phyloP scores from a whole-genome alignment of 306 rosid genomes.

The Delonix regia region DNA sequence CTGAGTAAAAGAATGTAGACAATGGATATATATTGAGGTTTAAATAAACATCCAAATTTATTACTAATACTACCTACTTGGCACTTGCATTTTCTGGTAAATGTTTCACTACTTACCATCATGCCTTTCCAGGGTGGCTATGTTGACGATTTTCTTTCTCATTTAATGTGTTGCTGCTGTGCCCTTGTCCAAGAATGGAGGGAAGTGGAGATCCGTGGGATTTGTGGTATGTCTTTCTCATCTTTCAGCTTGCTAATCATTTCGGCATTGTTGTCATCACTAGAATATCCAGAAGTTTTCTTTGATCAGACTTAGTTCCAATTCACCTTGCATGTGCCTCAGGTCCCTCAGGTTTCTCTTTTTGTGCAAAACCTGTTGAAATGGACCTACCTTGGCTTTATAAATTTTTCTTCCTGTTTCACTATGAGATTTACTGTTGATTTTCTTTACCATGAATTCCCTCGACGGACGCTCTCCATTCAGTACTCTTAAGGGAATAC shows the following conservation, averaged over 20 bases:
- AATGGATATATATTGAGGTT: conserved; percentile 24
- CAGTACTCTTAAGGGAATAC: background rate
- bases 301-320: background rate
- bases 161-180: conserved; percentile 97
- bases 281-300: conserved; percentile 4
- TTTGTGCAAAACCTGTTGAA: background rate
- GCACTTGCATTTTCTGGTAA: conserved; percentile 5
- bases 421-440: background rate
- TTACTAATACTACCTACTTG: background rate
- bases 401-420: background rate
- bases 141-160: conserved; percentile 93
- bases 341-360: conserved; percentile 8
- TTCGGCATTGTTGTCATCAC: background rate
- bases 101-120: conserved; percentile 30
- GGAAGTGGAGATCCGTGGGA: conserved; percentile 91
- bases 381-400: background rate
- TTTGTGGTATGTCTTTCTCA: conserved; percentile 56
- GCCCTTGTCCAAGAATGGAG: conserved; percentile 99
- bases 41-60: conserved; percentile 17
- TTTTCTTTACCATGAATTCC: conserved; percentile 12
- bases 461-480: background rate
- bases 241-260: conserved; percentile 17
- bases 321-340: conserved; percentile 14
- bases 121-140: conserved; percentile 73
- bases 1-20: background rate